Evolutionary conservation across 257 asterid species (phyloP).

Genomic region (Nicotiana benthamiana): DNA sequence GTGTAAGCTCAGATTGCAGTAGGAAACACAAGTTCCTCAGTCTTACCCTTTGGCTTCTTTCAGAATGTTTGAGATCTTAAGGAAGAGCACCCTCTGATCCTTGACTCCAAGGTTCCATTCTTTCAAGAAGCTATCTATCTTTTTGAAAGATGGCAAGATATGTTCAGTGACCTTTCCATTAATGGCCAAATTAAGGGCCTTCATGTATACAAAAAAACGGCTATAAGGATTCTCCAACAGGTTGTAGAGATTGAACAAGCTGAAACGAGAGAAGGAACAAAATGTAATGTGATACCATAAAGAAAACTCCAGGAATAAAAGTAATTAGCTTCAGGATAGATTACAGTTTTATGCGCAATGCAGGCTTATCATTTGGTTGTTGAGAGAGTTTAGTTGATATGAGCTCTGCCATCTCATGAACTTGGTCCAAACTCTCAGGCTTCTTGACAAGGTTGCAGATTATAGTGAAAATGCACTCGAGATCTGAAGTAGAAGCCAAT

Average conservation of each 20-base stretch:
- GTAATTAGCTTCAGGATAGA: neutral
- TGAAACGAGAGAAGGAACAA: constrained; percentile 13
- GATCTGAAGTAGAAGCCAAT: constrained; percentile 38
- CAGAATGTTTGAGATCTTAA: constrained; percentile 49
- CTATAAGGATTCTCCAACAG: constrained; percentile 80
- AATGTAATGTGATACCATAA: constrained; percentile 7
- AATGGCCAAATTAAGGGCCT: constrained; percentile 67
- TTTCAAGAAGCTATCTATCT: constrained; percentile 51
- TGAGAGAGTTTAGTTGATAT: constrained; percentile 58
- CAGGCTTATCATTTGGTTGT: constrained; percentile 66
- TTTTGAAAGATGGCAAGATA: constrained; percentile 63
- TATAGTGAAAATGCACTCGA: constrained; percentile 73
- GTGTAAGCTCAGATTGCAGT: neutral
- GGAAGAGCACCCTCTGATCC: constrained; percentile 73
- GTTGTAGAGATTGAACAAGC: constrained; percentile 86
- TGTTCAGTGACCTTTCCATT: constrained; percentile 63
- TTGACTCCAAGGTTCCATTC: constrained; percentile 71
- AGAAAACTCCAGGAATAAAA: neutral
- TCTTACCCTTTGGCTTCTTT: constrained; percentile 66
- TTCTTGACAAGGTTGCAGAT: constrained; percentile 79
- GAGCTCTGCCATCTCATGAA: constrained; percentile 65
- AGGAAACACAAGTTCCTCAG: neutral
- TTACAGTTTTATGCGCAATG: constrained; percentile 67
- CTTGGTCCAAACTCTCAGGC: constrained; percentile 63
- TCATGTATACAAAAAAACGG: constrained; percentile 71